Base-by-base conservation (phyloP, 2,329 filamentous ascomycete genomes). In the Spiromastix sp. region DNA sequence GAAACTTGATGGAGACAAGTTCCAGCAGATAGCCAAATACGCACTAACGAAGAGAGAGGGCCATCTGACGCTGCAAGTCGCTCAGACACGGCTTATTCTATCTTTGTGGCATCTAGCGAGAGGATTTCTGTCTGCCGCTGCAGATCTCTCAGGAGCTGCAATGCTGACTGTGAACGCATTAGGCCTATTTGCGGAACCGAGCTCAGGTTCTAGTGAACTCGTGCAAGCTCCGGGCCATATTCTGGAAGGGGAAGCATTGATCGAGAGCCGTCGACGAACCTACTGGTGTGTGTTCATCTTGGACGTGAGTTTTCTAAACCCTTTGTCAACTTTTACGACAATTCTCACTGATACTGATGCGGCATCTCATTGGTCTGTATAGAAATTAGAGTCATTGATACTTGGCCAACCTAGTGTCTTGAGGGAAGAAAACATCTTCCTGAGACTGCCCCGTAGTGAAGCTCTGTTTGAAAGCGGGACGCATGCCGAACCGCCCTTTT, bases 221-320 rank as follows among this genome's bases (percentile, higher is more conserved):
- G 57, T 58, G 10, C 48, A 57, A n/a, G 48, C 50, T 0, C 70
- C 66, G 35, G 73, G 74, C 4, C 77, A 74, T 48, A 72, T 67
- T 13, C 64, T 82, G 43, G 72, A 69, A 45, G 67, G 64, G 38
- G 56, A 58, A 32, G 73, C 71, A 19, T 71, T 78, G 45, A 68
- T 71, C 16, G 81, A 86, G 56, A 79, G 77, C 46, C 70, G 75
- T 40, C 69, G 80, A 43, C 68, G 81, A 37, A 84, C 79, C 0
- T 79, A 84, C 48, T 86, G 80, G 80, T 73, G 76, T 18, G 70
- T 75, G 34, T 82, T 79, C 45, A 60, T 84, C 46, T 69, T 82
- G 54, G 81, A 85, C 57, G 68, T 71, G 56, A 63, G 67, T 60
- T 44, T 34, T 17, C 18, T 29, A 5, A 32, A 24, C n/a, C n/a